Evolutionary conservation across 225 moss, liverwort and hornwort genomes (phyloP), one percentile per base, ranked within the genome.

Genomic region (Lunularia cruciata): DNA sequence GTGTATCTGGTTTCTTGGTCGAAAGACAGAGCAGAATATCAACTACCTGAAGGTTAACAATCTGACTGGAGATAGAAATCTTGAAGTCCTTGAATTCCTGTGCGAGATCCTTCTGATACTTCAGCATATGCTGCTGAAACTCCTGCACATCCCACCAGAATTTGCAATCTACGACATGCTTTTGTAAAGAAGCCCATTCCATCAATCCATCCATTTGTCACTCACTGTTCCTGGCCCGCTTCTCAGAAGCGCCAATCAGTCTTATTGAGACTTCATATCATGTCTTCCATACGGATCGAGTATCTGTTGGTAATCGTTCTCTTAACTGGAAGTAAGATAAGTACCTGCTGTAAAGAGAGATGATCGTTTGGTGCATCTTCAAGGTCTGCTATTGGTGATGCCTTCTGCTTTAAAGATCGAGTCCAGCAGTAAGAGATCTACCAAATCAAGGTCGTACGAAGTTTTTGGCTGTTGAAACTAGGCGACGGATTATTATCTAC

Each of bases 1-100:
- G n/a, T n/a, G n/a, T n/a, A n/a, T n/a, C 10, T 4, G 38, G 48
- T 26, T 37, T 56, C 39, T 28, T 63, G 27, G 34, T 26, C 22
- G 2, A 15, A 22, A 7, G 36, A 28, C 31, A 40, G 27, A 72
- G 38, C 5, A 28, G 8, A 33, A 56, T 19, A n/a, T 3, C 30
- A 56, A 3, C n/a, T 60, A 77, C 81, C 81, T 81, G 81, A 70
- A 81, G 76, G 70, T 76, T 81, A 53, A 77, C 70, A 14, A 81
- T 76, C 65, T 81, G 81, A 39, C 70, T 76, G 63, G 81, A 76
- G 39, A 81, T 45, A 5, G 73, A 81, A 34, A 76, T 48, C 58
- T 73, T 77, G 23, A 81, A 76, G 10, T 76, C 76, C 70, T 65
- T 81, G 39, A 81, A 69, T 60, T 81, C 81, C 33, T 64, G 76